phyloP scores from a whole-genome alignment of 202 grass and related monocot genomes.

The Saccharum hybrid region DNA sequence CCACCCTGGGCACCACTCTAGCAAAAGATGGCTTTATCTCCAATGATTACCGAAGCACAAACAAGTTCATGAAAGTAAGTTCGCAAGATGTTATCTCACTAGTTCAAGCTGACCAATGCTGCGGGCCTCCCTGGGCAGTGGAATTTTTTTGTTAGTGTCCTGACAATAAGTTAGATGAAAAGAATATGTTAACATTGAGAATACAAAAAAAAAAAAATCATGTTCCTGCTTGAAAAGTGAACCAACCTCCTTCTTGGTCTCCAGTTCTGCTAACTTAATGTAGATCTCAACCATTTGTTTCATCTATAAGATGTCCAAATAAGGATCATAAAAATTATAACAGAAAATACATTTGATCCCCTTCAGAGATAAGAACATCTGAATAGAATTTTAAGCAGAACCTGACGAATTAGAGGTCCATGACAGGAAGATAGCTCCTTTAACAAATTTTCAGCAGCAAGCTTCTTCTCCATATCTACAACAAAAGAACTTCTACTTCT shows the following conservation, averaged over 20 bases:
- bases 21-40: slow-evolving; percentile 15
- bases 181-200: slow-evolving; percentile 35
- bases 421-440: slow-evolving; percentile 80
- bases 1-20: background rate
- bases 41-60: slow-evolving; percentile 22
- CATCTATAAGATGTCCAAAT: slow-evolving; percentile 69
- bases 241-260: slow-evolving; percentile 91
- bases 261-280: slow-evolving; percentile 95
- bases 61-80: slow-evolving; percentile 40
- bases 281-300: slow-evolving; percentile 99
- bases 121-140: slow-evolving; percentile 82
- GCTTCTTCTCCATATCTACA: slow-evolving; percentile 97
- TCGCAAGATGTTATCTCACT: slow-evolving; percentile 61
- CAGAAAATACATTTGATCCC: slow-evolving; percentile 5
- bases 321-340: slow-evolving; percentile 33
- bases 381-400: slow-evolving; percentile 43
- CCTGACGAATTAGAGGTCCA: slow-evolving; percentile 88
- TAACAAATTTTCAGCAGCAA: slow-evolving; percentile 91
- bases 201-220: slow-evolving; percentile 42
- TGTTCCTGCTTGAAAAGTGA: slow-evolving; percentile 32
- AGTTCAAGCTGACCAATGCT: slow-evolving; percentile 85
- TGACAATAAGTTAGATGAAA: slow-evolving; percentile 53
- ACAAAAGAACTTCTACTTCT: slow-evolving; percentile 89
- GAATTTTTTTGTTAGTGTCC: slow-evolving; percentile 89
- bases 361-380: slow-evolving; percentile 33